These are phyloP conservation scores for Elaeagnus macrophylla DNA, from an alignment of 306 rosid genomes.

Conservation along the genomic window DNA sequence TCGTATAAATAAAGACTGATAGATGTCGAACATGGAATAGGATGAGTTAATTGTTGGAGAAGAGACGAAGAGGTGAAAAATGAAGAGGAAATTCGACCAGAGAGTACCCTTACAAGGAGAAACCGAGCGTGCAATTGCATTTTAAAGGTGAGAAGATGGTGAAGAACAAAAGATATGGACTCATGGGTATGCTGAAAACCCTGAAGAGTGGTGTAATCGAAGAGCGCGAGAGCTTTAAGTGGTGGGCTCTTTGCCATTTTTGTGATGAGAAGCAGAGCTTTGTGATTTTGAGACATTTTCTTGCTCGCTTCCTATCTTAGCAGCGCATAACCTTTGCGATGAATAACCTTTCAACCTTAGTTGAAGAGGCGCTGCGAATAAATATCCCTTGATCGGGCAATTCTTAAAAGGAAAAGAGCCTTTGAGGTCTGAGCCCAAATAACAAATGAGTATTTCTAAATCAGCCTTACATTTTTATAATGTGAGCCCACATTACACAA, in stretches of 20 bases:
- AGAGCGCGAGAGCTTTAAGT: constrained; percentile 36
- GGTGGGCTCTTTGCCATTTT: constrained; percentile 63
- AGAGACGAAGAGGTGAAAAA: constrained; percentile 38
- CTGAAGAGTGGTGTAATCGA: constrained; percentile 26
- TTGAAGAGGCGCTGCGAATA: no score
- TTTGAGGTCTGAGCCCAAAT: no score
- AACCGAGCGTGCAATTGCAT: constrained; percentile 40
- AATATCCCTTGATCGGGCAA: no score
- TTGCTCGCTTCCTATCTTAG: no score
- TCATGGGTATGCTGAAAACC: constrained; percentile 39
- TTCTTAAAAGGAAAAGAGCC: no score
- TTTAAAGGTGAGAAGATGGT: constrained; percentile 34
- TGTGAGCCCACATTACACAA: no score
- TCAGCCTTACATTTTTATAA: no score
- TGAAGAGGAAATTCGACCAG: constrained; percentile 34
- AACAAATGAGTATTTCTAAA: no score
- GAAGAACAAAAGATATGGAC: constrained; percentile 41
- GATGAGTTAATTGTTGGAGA: constrained; percentile 31
- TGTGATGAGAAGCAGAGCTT: constrained; percentile 39
- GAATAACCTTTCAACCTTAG: no score
- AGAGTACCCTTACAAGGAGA: constrained; percentile 37
- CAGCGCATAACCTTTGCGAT: neutral
- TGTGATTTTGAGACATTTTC: constrained; percentile 30
- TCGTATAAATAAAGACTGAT: constrained; percentile 25
- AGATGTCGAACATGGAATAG: constrained; percentile 16